Base-by-base conservation (phyloP, 2,329 filamentous ascomycete species). In the Fusarium sp. region DNA sequence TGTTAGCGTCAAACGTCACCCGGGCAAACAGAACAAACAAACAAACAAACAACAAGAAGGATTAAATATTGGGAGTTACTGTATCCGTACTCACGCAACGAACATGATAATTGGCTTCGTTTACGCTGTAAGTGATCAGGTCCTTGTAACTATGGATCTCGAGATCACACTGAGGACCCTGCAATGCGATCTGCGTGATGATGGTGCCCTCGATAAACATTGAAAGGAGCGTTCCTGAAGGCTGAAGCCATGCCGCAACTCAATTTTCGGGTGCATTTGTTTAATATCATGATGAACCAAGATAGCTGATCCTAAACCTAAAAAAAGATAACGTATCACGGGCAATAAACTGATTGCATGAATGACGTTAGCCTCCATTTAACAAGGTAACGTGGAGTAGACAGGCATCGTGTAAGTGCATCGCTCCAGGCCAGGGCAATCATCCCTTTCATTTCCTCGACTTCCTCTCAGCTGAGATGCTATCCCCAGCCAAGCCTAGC, bases 401-500 rank as follows among this genome's bases (percentile, higher is more conserved):
- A 36, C 34, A 34, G 20, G 30, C 42, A 32, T 51, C 43, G 38
- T 44, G 45, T 60, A 56, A 49, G 56, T 66, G 65, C 65, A 68
- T 62, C 61, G 34, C 39, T 55, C 34, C 39, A 44, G 17, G 44
- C 69, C 51, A 60, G 57, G 70, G 57, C 56, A 40, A 51, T 38
- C 42, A 56, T 60, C 67, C 71, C 71, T 73, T 73, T 73, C 71
- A 73, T 73, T 73, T 72, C 50, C 60, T 45, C 23, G 32, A 23
- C 17, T 42, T 46, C 23, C 57, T 54, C 48, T 42, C 40, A 36
- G 58, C 39, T 63, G 15, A n/a, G 32, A 34, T 34, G 12, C 32
- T 12, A 34, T 34, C 32, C 28, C 49, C 61, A 64, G 46, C 60
- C 60, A 63, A 51, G 28, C 32, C 54, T 36, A 38, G 39, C 34